Evolutionary conservation across 2,329 filamentous ascomycete genomes (phyloP).

Genomic region (Ascomycota sp.): DNA sequence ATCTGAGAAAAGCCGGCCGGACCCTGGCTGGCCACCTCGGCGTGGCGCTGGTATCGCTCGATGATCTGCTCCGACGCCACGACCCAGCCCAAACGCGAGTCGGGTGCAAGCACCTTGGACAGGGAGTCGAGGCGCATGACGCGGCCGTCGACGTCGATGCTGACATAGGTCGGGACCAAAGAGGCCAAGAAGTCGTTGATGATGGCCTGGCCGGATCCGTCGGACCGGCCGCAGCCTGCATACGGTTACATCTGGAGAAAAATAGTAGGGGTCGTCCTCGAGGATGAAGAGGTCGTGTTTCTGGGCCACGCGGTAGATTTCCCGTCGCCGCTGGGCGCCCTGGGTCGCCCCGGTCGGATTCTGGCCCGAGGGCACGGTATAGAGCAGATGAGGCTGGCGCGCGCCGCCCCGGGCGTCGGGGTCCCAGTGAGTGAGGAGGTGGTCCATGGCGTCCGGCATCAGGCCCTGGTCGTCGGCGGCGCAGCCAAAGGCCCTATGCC

Average conservation of each 20-base stretch:
- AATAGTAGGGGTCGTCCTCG: conserved; percentile 92
- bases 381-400: conserved; percentile 33
- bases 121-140: conserved; percentile 86
- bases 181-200: conserved; percentile 53
- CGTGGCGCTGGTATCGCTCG: conserved; percentile 63
- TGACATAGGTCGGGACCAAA: conserved; percentile 46
- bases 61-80: conserved; percentile 71
- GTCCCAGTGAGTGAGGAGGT: conserved; percentile 29
- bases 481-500: conserved; percentile 30
- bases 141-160: conserved; percentile 67
- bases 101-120: conserved; percentile 76
- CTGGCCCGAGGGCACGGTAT: conserved; percentile 55
- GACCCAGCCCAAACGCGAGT: conserved; percentile 70
- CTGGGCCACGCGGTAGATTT: conserved; percentile 57
- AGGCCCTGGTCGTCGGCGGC: conserved; percentile 33
- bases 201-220: conserved; percentile 32
- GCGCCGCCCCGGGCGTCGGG: conserved; percentile 18
- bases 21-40: conserved; percentile 68
- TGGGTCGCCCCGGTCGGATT: conserved; percentile 84
- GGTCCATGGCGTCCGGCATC: conserved; percentile 29
- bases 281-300: conserved; percentile 76
- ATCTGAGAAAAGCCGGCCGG: conserved; percentile 72
- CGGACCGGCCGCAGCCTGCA: conserved; percentile 27
- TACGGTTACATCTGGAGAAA: conserved; percentile 75
- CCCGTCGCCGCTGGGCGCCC: conserved; percentile 41